phyloP scores from a whole-genome alignment of 805 yeast genomes.

The Wickerhamia fluorescens region DNA sequence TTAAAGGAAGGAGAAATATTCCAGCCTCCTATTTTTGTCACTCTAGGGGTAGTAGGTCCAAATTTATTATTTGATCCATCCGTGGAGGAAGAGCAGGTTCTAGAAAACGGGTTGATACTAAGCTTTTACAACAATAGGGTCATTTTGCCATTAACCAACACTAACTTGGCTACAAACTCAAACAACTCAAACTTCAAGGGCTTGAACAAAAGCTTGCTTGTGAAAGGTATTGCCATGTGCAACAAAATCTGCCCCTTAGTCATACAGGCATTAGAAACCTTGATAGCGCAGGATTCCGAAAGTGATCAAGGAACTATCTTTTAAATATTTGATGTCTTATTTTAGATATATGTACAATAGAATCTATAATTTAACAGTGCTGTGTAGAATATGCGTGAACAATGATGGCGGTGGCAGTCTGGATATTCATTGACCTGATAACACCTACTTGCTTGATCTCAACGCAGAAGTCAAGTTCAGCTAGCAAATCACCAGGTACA shows the following conservation, averaged over 20 bases:
- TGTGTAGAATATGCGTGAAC: conserved; percentile 83
- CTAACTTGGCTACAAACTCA: conserved; percentile 51
- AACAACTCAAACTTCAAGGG: conserved; percentile 47
- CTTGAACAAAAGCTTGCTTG: conserved; percentile 39
- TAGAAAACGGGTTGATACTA: conserved; percentile 74
- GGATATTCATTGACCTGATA: conserved; percentile 91
- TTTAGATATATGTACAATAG: conserved; percentile 3
- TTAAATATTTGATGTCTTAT: conserved; percentile 6
- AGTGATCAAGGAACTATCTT: conserved; percentile 17
- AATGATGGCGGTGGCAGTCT: conserved; percentile 91
- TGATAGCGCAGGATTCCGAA: conserved; percentile 35
- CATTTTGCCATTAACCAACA: conserved; percentile 64
- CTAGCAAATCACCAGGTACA: conserved; percentile 76
- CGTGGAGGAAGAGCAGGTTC: conserved; percentile 78
- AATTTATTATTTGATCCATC: conserved; percentile 79
- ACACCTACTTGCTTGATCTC: conserved; percentile 92
- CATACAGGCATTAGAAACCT: conserved; percentile 47
- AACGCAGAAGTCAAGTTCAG: conserved; percentile 78
- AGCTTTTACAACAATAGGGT: conserved; percentile 66
- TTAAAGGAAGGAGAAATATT: conserved; percentile 25
- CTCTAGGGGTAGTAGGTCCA: conserved; percentile 67
- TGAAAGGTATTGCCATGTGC: conserved; percentile 52
- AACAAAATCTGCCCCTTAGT: conserved; percentile 57
- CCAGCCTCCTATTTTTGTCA: conserved; percentile 71
- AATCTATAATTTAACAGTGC: conserved; percentile 39